Base-by-base conservation (phyloP, 371 early-diverging fungal genomes). In the Rhizomucor miehei region DNA sequence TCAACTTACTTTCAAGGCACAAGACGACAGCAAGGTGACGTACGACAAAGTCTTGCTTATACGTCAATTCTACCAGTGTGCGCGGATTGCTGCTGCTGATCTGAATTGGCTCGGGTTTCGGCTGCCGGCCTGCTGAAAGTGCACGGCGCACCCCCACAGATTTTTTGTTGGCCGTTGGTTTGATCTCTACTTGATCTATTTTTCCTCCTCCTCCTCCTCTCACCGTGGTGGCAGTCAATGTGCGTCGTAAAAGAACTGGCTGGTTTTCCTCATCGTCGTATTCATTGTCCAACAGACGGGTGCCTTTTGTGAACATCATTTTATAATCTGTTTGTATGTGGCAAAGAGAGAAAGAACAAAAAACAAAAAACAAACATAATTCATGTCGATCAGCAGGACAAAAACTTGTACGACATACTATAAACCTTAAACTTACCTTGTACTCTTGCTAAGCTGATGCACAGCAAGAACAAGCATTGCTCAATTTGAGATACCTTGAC, bases 401-500 rank as follows among this genome's bases (percentile, higher is more conserved):
- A 29, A 8, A 24, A 13, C 34, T 25, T 48, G 34, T 48, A 19
- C 35, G 24, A 41, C 41, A 6, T 12, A 6, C 6, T 19, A 12
- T 6, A 14, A 16, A 41, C 41, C 11, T 6, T 19, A 41, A 41
- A 14, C 20, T 52, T 64, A 13, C 73, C 71, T 54, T 87, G 87
- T 21, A 92, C 73, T 16, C 92, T 74, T 54, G 84, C 80, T 53
- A 93, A 74, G 12, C 90, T 90, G 29, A 90, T 87, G 2, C 85
- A 71, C 65, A 94, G 71, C 29, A 93, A 67, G 60, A 91, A 91
- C 17, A 87, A 81, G 59, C 91, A 93, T 68, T 93, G 91, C 57
- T 91, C 85, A 17, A 93, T 79, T 60, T 90, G 89, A 23, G 93
- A 82, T 1, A 92, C 84, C 48, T 75, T 67, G 41, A 77, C 70